These are phyloP conservation scores for Yamadazyma atlantica DNA, from an alignment of 1,139 yeast genomes.

Conservation along the genomic window DNA sequence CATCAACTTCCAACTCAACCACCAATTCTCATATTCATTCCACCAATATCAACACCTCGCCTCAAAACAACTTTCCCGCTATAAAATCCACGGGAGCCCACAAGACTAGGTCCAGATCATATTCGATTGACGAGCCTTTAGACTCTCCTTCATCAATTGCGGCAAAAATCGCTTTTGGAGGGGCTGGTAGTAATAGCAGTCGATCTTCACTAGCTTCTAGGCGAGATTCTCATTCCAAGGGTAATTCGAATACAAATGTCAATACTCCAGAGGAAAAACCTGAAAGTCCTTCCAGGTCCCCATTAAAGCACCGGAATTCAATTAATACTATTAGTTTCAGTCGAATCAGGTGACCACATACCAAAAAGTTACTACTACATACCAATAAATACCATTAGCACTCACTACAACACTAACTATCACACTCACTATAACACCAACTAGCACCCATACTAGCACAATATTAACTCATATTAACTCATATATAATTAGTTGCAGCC, in stretches of 20 bases:
- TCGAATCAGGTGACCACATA: constrained; percentile 31
- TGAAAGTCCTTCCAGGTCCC: constrained; percentile 5
- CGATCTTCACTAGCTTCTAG: constrained; percentile 11
- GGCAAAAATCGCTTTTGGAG: constrained; percentile 30
- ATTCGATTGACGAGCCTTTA: background rate
- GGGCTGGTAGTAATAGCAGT: constrained; percentile 17
- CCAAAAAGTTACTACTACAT: too few relatives aligned
- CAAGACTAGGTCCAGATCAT: constrained; percentile 7
- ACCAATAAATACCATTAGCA: too few relatives aligned
- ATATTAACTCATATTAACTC: too few relatives aligned
- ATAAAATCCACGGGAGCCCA: constrained; percentile 8
- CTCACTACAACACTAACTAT: too few relatives aligned
- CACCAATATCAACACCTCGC: constrained; percentile 10
- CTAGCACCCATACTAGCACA: too few relatives aligned
- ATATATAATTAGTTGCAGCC: too few relatives aligned
- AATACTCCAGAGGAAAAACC: constrained; percentile 1
- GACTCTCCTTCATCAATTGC: constrained; percentile 32
- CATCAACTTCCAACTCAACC: background rate
- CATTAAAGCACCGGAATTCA: constrained; percentile 14
- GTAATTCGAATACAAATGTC: background rate
- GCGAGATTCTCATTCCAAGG: constrained; percentile 7
- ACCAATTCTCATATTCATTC: background rate
- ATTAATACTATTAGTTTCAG: constrained; percentile 30
- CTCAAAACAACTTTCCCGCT: constrained; percentile 12
- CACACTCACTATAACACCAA: too few relatives aligned